Base-by-base conservation (phyloP, 2,329 filamentous ascomycete genomes). In the Pyrenochaeta sp. region DNA sequence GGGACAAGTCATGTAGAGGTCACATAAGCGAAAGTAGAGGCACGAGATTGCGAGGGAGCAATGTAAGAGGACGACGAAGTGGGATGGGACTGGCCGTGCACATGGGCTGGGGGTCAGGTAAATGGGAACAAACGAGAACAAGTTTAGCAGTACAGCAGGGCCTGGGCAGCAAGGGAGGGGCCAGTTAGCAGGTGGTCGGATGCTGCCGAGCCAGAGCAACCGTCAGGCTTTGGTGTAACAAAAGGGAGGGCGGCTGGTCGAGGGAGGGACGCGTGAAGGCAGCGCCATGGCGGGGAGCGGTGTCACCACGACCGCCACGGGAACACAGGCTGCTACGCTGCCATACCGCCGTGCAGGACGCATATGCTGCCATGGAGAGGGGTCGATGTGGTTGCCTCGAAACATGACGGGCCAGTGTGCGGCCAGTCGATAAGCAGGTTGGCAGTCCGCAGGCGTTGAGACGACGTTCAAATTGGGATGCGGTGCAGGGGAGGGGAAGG, bases 251-350 rank as follows among this genome's bases (percentile, higher is more conserved):
- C 44, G 34, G 45, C 37, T 27, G 47, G 36, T 43, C 50, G 41
- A 53, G 58, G 60, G 51, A 57, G 53, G 29, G 41, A 57, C 51
- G 53, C 52, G 57, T 58, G 54, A 60, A 58, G 43, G 51, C 44
- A 49, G 50, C 48, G 56, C 53, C 55, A 57, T 58, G 49, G 46
- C 51, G 51, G 43, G 46, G 47, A 56, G 21, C 20, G 31, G 60
- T 68, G 55, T 61, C 60, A 67, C 65, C 55, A 61, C 21, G 29
- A 42, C 51, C 39, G 59, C 60, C 63, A 61, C 41, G 50, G 61
- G 49, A 38, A 58, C 60, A 67, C 61, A 65, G 54, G 61, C 59
- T 67, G 60, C 59, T 61, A 68, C 64, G 52, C 49, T 62, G 61
- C 60, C 61, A 58, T 57, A 50, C 51, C 38, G 41, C 41, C 28